phyloP scores from a whole-genome alignment of 2,329 filamentous ascomycete species.

The Apiospora aurea region DNA sequence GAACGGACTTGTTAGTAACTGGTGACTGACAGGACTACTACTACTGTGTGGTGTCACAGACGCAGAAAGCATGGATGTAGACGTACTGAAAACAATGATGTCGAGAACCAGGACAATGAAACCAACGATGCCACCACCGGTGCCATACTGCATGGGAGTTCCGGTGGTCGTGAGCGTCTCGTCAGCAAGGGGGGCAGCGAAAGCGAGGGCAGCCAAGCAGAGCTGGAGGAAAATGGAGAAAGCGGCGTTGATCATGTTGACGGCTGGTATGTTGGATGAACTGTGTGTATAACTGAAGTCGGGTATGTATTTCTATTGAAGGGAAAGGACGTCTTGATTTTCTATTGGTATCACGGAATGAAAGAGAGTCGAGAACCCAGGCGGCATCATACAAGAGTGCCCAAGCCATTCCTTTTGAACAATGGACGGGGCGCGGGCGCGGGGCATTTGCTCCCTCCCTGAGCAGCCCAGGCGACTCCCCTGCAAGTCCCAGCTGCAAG shows the following conservation, averaged over 20 bases:
- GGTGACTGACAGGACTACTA: conserved; percentile 27
- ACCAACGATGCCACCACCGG: conserved; percentile 66
- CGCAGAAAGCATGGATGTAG: conserved; percentile 29
- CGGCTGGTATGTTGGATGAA: background rate
- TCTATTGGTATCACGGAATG: background rate
- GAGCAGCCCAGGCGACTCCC: background rate
- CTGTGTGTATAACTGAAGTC: background rate
- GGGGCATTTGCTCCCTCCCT: conserved; percentile 14
- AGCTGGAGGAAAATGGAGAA: conserved; percentile 59
- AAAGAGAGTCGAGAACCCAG: background rate
- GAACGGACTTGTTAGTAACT: background rate
- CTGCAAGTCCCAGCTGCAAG: background rate
- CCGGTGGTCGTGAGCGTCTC: conserved; percentile 46
- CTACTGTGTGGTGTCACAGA: background rate
- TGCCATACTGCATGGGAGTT: conserved; percentile 64
- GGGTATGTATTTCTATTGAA: background rate
- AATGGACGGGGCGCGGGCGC: background rate
- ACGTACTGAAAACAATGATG: conserved; percentile 68
- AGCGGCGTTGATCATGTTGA: conserved; percentile 42
- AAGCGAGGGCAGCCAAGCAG: conserved; percentile 55
- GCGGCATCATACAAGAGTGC: background rate
- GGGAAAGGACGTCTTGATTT: background rate
- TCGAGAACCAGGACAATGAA: conserved; percentile 68
- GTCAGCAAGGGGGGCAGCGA: conserved; percentile 54
- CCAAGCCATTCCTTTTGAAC: background rate